These are phyloP conservation scores for Melastoma candidum DNA, from an alignment of 441 rosid genomes.

Conservation along the genomic window DNA sequence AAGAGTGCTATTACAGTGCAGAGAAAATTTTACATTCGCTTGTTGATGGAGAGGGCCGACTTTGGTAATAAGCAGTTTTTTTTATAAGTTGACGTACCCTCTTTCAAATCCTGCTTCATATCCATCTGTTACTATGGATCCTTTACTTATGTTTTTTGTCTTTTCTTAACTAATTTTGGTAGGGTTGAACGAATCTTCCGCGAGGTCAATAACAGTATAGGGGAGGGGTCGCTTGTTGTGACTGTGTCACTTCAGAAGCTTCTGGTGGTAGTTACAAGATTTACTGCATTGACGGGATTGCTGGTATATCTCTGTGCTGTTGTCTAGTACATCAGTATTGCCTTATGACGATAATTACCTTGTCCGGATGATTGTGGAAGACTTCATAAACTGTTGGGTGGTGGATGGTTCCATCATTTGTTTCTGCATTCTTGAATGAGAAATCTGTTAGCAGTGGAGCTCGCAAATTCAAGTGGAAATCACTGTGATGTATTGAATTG, in stretches of 20 bases:
- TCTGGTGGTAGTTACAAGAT: slow-evolving; percentile 69
- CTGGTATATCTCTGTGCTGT: slow-evolving; percentile 43
- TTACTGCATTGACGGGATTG: slow-evolving; percentile 91
- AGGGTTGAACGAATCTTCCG: slow-evolving; percentile 96
- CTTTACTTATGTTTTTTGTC: no score
- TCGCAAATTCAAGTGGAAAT: no score
- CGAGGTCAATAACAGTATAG: slow-evolving; percentile 72
- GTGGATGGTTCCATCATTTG: no score
- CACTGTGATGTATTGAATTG: no score
- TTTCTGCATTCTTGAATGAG: no score
- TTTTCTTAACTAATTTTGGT: slow-evolving; percentile 10
- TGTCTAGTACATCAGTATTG: no score
- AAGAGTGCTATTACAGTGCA: slow-evolving; percentile 86
- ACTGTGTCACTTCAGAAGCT: slow-evolving; percentile 77
- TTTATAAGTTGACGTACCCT: not conserved
- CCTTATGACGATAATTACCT: no score
- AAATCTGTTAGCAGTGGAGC: no score
- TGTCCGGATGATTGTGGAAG: no score
- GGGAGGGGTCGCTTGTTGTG: slow-evolving; percentile 56
- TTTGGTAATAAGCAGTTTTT: slow-evolving; percentile 45
- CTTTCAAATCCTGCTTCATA: not conserved
- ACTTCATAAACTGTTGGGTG: no score
- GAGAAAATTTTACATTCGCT: slow-evolving; percentile 75
- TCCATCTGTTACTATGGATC: no score
- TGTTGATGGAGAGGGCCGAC: slow-evolving; percentile 91